phyloP scores from a whole-genome alignment of 306 rosid genomes.

The Lithocarpus polystachyus region DNA sequence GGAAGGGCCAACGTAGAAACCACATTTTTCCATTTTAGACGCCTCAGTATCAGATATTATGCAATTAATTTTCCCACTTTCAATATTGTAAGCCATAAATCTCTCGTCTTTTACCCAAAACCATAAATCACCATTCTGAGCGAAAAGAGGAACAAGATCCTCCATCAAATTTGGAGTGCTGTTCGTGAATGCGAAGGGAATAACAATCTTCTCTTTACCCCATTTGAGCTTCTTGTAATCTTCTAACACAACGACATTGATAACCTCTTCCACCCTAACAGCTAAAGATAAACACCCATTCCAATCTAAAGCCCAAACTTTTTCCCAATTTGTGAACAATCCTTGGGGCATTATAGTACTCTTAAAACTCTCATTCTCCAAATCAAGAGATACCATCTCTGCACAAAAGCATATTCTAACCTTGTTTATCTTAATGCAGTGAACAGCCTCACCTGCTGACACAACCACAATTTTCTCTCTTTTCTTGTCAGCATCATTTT shows the following conservation, averaged over 20 bases:
- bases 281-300: background rate
- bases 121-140: background rate
- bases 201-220: background rate
- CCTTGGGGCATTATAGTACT: background rate
- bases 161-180: no score
- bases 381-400: background rate
- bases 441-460: background rate
- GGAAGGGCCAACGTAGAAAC: no score
- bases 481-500: background rate
- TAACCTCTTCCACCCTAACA: background rate
- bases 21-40: no score
- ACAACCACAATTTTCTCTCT: background rate
- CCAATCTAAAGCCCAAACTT: background rate
- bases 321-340: background rate
- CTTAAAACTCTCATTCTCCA: background rate
- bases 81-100: no score
- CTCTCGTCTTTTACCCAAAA: background rate
- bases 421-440: background rate
- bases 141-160: background rate
- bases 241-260: background rate
- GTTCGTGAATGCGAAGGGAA: background rate
- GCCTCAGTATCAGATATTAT: no score
- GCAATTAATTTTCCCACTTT: no score
- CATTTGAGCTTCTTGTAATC: background rate
- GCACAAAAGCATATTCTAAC: background rate